Base-by-base conservation (phyloP, 108 stramenopile genomes). In the Cylindrotheca closterium region DNA sequence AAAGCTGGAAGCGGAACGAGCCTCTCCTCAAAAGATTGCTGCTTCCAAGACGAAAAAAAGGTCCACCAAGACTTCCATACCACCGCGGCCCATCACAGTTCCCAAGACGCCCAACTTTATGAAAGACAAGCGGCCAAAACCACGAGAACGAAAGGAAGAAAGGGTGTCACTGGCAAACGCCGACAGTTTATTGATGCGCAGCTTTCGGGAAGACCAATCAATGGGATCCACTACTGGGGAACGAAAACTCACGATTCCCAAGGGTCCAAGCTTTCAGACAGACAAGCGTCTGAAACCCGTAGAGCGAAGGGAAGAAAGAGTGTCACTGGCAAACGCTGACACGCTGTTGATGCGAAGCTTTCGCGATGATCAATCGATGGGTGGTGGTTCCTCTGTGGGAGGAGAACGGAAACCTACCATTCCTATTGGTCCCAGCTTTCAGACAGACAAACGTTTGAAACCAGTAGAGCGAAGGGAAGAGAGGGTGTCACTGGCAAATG, bases 201-300 rank as follows among this genome's bases (percentile, higher is more conserved):
- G 55, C 7, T 25, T 71, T 21, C 29, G 70, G 32, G 47, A 8
- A 32, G 59, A 52, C 30, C 33, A 19, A 51, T 30, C 52, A 45
- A 25, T 47, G 2, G 26, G 47, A 24, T 29, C 55, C 7, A n/a
- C 26, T 12, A 21, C 66, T n/a, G 28, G 46, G 1, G 26, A 31
- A 3, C 42, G 62, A 30, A 23, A 2, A 32, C 34, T 74, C 32
- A 74, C 73, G 2, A 56, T 74, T 30, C 73, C 73, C 28, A 55
- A 56, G 30, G 60, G 63, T 47, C 73, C 73, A 19, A 66, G 60
- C 2, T 55, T 74, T 51, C 8, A 24, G 10, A 51, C 51, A 24
- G 63, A 65, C 63, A 37, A 33, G 15, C 63, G 71, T 12, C 47
- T 58, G 25, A 54, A 51, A 42, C 10, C 66, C 2, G 22, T 30